phyloP scores from a whole-genome alignment of 441 rosid genomes.

The Populus hybrid region DNA sequence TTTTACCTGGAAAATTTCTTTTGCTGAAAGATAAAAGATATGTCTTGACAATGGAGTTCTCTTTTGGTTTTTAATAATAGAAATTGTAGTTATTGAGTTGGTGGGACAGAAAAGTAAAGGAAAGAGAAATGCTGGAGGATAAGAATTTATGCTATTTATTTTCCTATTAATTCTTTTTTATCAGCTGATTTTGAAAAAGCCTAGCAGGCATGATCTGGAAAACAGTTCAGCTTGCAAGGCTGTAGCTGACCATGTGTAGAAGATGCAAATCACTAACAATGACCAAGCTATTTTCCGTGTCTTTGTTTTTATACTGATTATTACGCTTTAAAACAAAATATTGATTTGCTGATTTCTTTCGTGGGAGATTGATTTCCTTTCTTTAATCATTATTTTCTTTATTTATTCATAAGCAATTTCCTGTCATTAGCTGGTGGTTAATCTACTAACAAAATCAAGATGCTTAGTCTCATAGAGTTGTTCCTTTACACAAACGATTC shows the following conservation, averaged over 20 bases:
- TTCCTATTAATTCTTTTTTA: too few species aligned
- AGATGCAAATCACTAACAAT: background rate
- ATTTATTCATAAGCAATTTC: too few species aligned
- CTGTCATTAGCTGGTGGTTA: background rate
- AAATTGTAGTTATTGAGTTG: too few species aligned
- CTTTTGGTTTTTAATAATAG: background rate
- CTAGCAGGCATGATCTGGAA: background rate
- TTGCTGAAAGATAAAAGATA: background rate
- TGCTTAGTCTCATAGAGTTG: conserved; percentile 14
- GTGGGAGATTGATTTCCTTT: background rate
- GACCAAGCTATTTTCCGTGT: background rate
- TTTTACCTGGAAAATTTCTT: background rate
- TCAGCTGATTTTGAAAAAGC: background rate
- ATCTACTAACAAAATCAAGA: background rate
- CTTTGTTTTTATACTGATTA: background rate
- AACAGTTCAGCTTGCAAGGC: background rate
- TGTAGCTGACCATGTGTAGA: background rate
- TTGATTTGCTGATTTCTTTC: background rate
- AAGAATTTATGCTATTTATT: background rate
- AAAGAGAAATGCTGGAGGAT: background rate
- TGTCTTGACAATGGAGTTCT: background rate
- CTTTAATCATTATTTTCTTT: background rate
- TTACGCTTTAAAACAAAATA: background rate
- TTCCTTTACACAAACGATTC: conserved; percentile 44
- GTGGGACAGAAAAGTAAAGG: background rate